Percentiles rank a stretch among this genome's conserved stretches.
phyloP scores from a whole-genome alignment of 495 filamentous ascomycete species.

The Penicillium psychrofluorescens region DNA sequence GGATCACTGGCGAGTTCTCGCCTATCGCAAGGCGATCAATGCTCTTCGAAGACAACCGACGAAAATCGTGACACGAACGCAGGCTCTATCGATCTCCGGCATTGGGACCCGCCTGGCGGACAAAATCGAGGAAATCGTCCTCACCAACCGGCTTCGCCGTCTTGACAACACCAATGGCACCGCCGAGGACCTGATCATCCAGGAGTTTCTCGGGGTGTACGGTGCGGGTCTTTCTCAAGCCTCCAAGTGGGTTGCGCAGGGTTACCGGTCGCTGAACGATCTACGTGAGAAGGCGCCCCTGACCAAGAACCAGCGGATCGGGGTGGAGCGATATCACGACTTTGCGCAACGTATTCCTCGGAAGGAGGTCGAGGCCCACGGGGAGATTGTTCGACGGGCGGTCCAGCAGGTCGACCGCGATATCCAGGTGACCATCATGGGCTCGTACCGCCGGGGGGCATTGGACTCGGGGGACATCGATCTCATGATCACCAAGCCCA shows the following conservation, averaged over 20 bases:
- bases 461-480: conserved; percentile 75
- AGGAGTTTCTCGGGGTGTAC: conserved; percentile 70
- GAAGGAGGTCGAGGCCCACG: conserved; percentile 65
- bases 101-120: conserved; percentile 72
- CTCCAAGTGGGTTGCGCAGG: conserved; percentile 69
- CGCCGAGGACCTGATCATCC: conserved; percentile 54
- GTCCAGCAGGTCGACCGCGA: conserved; percentile 54
- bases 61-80: conserved; percentile 58
- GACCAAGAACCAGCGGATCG: conserved; percentile 68
- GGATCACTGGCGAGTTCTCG: conserved; percentile 73
- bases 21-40: conserved; percentile 75
- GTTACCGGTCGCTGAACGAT: conserved; percentile 69
- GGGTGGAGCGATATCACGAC: conserved; percentile 76
- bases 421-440: conserved; percentile 66
- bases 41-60: conserved; percentile 59
- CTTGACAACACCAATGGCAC: conserved; percentile 63
- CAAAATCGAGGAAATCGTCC: conserved; percentile 89
- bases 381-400: conserved; percentile 55
- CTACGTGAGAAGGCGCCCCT: conserved; percentile 56
- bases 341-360: conserved; percentile 79
- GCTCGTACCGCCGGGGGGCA: conserved; percentile 81
- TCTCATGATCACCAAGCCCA: conserved; percentile 70
- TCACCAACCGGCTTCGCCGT: conserved; percentile 65
- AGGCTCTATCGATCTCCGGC: conserved; percentile 61
- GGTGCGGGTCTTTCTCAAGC: conserved; percentile 68